phyloP scores from a whole-genome alignment of 1,139 yeast species.

The Suhomyces kunorum region DNA sequence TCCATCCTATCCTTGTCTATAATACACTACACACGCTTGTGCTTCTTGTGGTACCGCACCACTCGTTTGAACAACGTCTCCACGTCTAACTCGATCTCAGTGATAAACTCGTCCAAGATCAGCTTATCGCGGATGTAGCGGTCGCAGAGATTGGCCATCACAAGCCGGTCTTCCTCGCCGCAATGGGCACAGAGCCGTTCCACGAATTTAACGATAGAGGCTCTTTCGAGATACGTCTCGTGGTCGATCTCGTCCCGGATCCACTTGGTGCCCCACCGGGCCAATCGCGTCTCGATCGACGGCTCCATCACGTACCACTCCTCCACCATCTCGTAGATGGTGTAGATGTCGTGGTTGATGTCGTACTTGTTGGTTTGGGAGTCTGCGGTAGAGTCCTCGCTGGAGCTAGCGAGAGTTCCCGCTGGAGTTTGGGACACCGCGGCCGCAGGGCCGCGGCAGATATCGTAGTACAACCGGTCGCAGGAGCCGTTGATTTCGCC shows the following conservation, averaged over 20 bases:
- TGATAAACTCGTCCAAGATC: constrained; percentile 21
- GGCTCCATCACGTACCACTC: constrained; percentile 21
- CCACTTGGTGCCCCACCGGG: constrained; percentile 20
- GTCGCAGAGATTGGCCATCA: constrained; percentile 19
- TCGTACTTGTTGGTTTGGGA: constrained; percentile 8
- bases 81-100: constrained; percentile 21
- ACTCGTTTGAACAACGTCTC: constrained; percentile 19
- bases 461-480: constrained; percentile 12
- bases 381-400: neutral
- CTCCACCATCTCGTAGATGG: constrained; percentile 19
- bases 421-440: too few species aligned
- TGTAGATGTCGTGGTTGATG: constrained; percentile 20
- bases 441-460: constrained; percentile 8
- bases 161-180: constrained; percentile 15
- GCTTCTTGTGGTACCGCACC: constrained; percentile 13
- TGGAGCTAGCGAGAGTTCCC: too few species aligned
- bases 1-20: constrained; percentile 1
- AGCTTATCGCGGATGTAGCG: constrained; percentile 20
- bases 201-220: constrained; percentile 16
- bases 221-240: constrained; percentile 19
- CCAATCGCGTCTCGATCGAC: constrained; percentile 15
- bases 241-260: constrained; percentile 20
- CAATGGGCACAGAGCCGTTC: constrained; percentile 15
- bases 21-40: constrained; percentile 8
- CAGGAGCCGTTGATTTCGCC: constrained; percentile 12